Evolutionary conservation across 2,329 filamentous ascomycete species (phyloP).

Genomic region (Ascochyta fabae): DNA sequence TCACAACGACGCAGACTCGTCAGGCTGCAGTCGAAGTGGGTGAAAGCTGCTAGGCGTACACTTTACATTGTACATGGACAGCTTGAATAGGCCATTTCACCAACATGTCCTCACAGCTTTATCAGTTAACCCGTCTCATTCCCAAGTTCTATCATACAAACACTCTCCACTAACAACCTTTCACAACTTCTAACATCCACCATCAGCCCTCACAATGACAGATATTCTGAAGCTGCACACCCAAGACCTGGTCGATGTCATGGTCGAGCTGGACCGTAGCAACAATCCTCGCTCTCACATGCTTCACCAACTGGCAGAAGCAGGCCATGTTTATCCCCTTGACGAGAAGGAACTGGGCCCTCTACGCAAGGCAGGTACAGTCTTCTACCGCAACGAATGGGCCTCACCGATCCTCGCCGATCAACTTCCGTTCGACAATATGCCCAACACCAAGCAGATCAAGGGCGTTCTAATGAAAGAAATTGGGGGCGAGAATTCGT

Average conservation of each 20-base stretch:
- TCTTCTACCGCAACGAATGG: slow-evolving; percentile 4
- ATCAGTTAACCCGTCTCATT: background rate
- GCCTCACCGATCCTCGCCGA: slow-evolving; percentile 12
- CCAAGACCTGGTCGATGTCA: slow-evolving; percentile 19
- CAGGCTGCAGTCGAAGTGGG: background rate
- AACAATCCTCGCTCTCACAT: slow-evolving; percentile 2
- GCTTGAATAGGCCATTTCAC: background rate
- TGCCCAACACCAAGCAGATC: background rate
- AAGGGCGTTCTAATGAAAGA: slow-evolving; percentile 10
- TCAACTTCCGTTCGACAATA: background rate
- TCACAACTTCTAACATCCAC: too few relatives aligned
- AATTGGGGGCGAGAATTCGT: slow-evolving; percentile 12
- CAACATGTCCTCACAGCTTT: background rate
- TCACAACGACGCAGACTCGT: background rate
- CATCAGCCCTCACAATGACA: background rate
- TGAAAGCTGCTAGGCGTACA: background rate
- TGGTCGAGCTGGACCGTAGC: slow-evolving; percentile 13
- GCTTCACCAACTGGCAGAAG: slow-evolving; percentile 1
- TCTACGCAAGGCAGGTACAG: slow-evolving; percentile 6
- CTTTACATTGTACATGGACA: background rate
- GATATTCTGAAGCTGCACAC: slow-evolving; percentile 9
- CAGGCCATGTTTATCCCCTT: slow-evolving; percentile 6
- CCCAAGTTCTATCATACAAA: background rate
- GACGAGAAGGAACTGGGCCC: slow-evolving; percentile 10
- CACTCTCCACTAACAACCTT: background rate